Conservation (phyloP, 1,139 yeast species). For the Yamadazyma aaseri region DNA sequence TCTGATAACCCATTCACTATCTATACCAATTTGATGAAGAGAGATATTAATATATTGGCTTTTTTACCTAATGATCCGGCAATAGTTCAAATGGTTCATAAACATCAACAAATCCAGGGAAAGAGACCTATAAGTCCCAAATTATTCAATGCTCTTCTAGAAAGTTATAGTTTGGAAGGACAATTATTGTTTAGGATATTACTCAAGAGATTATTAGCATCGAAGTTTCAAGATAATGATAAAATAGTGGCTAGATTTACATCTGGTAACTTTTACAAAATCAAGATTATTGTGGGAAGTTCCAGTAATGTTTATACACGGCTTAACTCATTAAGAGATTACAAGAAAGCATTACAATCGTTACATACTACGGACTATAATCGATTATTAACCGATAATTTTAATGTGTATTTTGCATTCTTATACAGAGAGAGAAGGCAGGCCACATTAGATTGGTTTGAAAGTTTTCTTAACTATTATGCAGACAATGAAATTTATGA, state of each 20-base stretch:
- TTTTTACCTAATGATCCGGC: slow-evolving; percentile 14
- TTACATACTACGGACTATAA: background rate
- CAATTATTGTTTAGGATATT: slow-evolving; percentile 16
- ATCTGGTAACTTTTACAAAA: slow-evolving; percentile 7
- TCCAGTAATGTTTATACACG: slow-evolving; percentile 13
- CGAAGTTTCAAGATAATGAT: background rate
- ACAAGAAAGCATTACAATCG: slow-evolving; percentile 8
- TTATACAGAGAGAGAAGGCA: slow-evolving; percentile 11
- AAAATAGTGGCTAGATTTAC: slow-evolving; percentile 5
- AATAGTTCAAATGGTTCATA: slow-evolving; percentile 10
- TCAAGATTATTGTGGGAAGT: slow-evolving; percentile 15
- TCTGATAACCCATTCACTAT: slow-evolving; percentile 10
- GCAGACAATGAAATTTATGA: slow-evolving; percentile 2
- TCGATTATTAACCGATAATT: slow-evolving; percentile 11
- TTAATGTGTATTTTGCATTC: slow-evolving; percentile 15
- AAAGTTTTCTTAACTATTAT: slow-evolving; percentile 10
- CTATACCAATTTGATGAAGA: slow-evolving; percentile 9
- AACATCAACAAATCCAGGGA: slow-evolving; percentile 7
- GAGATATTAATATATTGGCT: slow-evolving; percentile 14
- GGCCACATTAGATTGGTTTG: slow-evolving; percentile 12
- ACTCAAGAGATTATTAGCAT: slow-evolving; percentile 9
- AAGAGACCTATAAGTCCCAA: slow-evolving; percentile 4
- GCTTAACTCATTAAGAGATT: slow-evolving; percentile 9
- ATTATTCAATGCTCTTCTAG: slow-evolving; percentile 14
- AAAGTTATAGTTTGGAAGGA: slow-evolving; percentile 18